Base-by-base conservation (phyloP, 2,329 filamentous ascomycete genomes). In the Didymosphaeria variabile region DNA sequence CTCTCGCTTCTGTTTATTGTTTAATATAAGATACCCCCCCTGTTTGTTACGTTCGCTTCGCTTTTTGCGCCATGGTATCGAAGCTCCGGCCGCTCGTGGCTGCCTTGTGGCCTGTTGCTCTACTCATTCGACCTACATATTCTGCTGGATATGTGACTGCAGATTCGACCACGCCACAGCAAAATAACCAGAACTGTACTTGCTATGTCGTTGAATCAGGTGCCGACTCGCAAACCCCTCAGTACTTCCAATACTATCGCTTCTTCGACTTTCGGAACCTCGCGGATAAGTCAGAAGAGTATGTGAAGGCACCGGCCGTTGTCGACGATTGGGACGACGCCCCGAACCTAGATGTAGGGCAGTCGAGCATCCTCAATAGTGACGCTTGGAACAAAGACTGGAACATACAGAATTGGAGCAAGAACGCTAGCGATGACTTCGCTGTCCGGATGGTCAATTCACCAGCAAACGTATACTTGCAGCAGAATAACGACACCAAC, bases 251-350 rank as follows among this genome's bases (percentile, higher is more conserved):
- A 50, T 79, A 84, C 70, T 81, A 85, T 75, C 80, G 79, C 54
- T 81, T 85, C 69, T 85, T 79, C 75, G 83, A 85, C 70, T 85
- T 85, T 64, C 81, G 83, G 29, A 73, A 78, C 42, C 73, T 84
- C 8, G 69, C 75, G 19, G 67, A 78, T 53, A 32, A n/a, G 56
- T 66, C 61, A 17, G 69, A 66, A 51, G 73, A 75, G 47, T 71
- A 72, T 50, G 64, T 59, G 54, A 60, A 56, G 10, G 64, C 67
- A 3, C 71, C 75, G 10, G 71, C 72, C 36, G 53, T 69, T 29
- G 60, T 75, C 45, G 72, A 70, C 56, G 59, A 73, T 17, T 67
- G 67, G 2, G 63, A 72, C 54, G 60, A 64, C 9, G 59, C 65
- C 8, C 70, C 68, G 19, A 15, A 61, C 5, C 60, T 68, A 19